These are phyloP conservation scores for Musa itinerans DNA, from an alignment of 176 grass and related monocot species.

Conservation along the genomic window DNA sequence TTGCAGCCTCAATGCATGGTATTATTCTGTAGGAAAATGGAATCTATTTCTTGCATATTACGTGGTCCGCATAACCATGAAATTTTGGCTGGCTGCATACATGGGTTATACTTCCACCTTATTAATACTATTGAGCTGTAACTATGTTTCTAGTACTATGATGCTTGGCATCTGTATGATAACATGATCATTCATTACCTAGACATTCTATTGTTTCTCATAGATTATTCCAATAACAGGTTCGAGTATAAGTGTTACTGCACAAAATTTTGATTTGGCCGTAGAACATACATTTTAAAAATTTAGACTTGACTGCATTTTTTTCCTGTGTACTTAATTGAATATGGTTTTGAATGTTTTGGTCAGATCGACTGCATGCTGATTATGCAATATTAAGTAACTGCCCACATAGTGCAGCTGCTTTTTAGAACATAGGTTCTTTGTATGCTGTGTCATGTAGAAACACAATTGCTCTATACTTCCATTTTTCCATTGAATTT, in stretches of 20 bases:
- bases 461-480: not conserved
- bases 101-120: not conserved
- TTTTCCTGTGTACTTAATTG: too few species aligned
- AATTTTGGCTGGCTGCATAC: not conserved
- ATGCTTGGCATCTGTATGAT: not conserved
- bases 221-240: too few species aligned
- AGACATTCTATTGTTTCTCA: too few species aligned
- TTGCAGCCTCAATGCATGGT: not conserved
- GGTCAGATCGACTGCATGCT: too few species aligned
- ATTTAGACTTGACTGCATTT: too few species aligned
- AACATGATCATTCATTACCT: not conserved
- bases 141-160: not conserved
- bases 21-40: not conserved
- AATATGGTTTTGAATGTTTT: too few species aligned
- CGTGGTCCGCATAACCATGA: not conserved
- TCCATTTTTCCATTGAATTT: conserved; percentile 10
- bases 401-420: not conserved
- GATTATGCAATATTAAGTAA: not conserved
- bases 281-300: too few species aligned
- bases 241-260: too few species aligned
- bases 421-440: not conserved
- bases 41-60: not conserved
- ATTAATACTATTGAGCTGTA: not conserved
- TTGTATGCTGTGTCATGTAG: not conserved
- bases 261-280: too few species aligned